Conservation (phyloP, 2,329 filamentous ascomycete species). For the Sporothrix dimorphospora region DNA sequence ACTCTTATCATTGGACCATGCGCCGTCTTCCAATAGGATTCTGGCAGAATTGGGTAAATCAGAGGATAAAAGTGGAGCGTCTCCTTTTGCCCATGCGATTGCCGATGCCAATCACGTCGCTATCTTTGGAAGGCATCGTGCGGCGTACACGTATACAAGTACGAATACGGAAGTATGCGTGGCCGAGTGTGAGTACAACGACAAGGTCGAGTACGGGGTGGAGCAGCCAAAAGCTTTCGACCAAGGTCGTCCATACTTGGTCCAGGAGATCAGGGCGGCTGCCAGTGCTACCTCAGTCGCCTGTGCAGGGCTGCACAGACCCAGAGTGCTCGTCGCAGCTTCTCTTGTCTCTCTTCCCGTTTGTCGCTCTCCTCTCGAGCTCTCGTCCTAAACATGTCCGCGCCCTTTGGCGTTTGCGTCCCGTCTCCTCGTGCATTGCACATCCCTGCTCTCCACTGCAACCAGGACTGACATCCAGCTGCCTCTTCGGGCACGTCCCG, state of each 20-base stretch:
- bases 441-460: neutral
- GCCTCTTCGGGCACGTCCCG: conserved; percentile 7
- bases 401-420: no score
- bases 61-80: neutral
- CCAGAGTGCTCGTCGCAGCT: neutral
- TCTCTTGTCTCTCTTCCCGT: neutral
- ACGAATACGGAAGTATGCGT: no score
- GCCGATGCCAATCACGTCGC: neutral
- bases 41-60: conserved; percentile 8
- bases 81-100: neutral
- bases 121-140: neutral
- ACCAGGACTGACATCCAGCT: neutral
- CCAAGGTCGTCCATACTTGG: neutral
- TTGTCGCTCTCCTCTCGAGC: neutral
- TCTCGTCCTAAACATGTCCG: no score
- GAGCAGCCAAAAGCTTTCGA: no score
- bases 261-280: neutral
- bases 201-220: no score
- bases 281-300: neutral
- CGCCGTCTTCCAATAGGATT: neutral
- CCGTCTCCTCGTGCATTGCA: neutral
- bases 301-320: neutral
- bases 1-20: neutral
- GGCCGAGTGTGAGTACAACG: neutral
- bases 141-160: neutral